Base-by-base conservation (phyloP, 306 rosid genomes). In the Arachis stenosperma region DNA sequence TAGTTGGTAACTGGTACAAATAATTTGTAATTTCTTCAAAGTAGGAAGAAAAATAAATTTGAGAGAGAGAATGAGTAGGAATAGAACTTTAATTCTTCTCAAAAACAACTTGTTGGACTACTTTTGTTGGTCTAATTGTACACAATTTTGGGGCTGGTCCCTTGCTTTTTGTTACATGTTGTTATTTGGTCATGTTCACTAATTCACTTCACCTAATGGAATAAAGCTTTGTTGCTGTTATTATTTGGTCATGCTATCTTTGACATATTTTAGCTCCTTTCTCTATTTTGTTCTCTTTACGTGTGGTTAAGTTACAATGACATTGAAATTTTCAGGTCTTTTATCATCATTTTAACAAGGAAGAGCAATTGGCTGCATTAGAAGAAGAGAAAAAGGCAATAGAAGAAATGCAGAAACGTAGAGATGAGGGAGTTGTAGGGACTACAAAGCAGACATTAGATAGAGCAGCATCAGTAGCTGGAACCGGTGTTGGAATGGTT, bases 381-480 rank as follows among this genome's bases (percentile, higher is more conserved):
- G 98, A 87, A 65, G 89, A 79, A 43, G 98, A 93, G 88, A 93
- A 90, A 84, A 82, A 30, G 85, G 84, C 82, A 81, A 82, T 90
- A 6, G 97, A 90, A 79, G 90, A 74, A 74, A 84, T 97, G 85
- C 87, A 87, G 87, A 87, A 82, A 75, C 89, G 88, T 40, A 93
- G 89, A 82, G 97, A 80, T 43, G 93, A 77, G 70, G 98, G 97
- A 77, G 90, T 93, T 42, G 86, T 90, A 56, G 96, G 98, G 63
- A 93, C 90, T 80, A 93, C 98, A 51, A 82, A 90, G 97, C 97
- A 93, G 72, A 97, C 98, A 0, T 47, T 92, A 75, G 97, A 87
- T 51, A 96, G 96, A 79, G 97, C 91, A 13, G 86, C 77, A 46
- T 75, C 90, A 6, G 48, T 80, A 53, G 93, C 85, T 43, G 96